These are phyloP conservation scores for Bidens hawaiensis DNA, from an alignment of 140 eudicot species.

Conservation along the genomic window DNA sequence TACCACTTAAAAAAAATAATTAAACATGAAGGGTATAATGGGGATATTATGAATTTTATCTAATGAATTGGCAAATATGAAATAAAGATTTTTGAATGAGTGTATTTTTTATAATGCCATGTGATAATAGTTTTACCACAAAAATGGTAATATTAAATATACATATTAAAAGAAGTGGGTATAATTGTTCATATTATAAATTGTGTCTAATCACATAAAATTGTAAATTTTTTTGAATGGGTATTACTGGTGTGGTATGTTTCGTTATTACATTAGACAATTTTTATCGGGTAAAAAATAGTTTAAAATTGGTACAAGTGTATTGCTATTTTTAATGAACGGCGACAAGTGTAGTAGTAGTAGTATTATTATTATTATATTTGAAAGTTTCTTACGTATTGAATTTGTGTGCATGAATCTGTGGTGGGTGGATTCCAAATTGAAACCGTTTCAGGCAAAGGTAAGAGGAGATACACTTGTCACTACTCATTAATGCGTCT, in stretches of 20 bases:
- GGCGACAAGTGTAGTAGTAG: no score
- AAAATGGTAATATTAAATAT: no score
- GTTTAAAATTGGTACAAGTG: background rate
- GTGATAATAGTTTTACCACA: background rate
- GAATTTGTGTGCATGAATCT: conserved; percentile 40
- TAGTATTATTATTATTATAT: no score
- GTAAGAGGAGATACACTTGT: conserved; percentile 29
- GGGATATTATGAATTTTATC: background rate
- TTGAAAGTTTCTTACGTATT: no score
- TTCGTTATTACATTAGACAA: no score
- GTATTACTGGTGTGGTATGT: no score
- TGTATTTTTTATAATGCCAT: background rate
- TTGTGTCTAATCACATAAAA: no score
- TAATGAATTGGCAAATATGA: background rate
- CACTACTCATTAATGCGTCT: conserved; percentile 4
- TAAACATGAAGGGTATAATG: background rate
- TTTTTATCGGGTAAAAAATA: background rate
- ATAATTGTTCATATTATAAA: no score
- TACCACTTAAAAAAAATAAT: no score
- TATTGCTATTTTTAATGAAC: background rate
- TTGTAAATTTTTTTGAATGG: no score
- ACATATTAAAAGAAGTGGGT: no score
- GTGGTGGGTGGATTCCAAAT: conserved; percentile 24
- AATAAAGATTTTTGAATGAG: background rate
- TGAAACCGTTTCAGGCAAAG: conserved; percentile 55